Conservation (phyloP, 129 eudicot genomes). For the Chrysanthemum seticuspe region DNA sequence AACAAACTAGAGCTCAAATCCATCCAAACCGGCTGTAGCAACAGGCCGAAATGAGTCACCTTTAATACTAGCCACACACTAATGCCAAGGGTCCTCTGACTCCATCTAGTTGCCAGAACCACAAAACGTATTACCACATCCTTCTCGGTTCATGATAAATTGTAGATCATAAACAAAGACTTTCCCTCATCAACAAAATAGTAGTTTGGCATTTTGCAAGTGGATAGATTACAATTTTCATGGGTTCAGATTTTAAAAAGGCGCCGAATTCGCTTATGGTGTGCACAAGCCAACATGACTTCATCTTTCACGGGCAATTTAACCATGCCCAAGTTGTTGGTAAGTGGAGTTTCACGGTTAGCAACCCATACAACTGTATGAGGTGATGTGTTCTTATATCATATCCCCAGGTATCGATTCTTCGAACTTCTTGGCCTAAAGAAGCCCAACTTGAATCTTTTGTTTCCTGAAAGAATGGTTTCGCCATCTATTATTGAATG, state of each 20-base stretch:
- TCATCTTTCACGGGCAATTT: too few species aligned
- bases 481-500: too few species aligned
- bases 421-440: too few species aligned
- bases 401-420: too few species aligned
- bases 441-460: too few species aligned
- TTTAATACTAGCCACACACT: conserved; percentile 52
- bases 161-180: conserved; percentile 37
- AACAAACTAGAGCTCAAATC: conserved; percentile 40
- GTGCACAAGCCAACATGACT: too few species aligned
- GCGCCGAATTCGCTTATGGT: too few species aligned
- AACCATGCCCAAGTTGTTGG: too few species aligned
- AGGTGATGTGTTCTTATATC: too few species aligned
- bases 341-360: too few species aligned
- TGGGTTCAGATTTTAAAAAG: conserved; percentile 59
- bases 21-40: conserved; percentile 55
- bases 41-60: conserved; percentile 66
- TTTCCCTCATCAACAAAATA: conserved; percentile 39
- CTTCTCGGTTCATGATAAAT: conserved; percentile 55
- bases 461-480: too few species aligned
- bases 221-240: conserved; percentile 47
- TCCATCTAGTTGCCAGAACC: conserved; percentile 56
- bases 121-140: conserved; percentile 55
- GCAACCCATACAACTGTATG: too few species aligned
- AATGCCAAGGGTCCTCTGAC: conserved; percentile 36
- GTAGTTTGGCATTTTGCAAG: conserved; percentile 59